phyloP scores from a whole-genome alignment of 2,329 filamentous ascomycete genomes.

The Clonostachys byssicola region DNA sequence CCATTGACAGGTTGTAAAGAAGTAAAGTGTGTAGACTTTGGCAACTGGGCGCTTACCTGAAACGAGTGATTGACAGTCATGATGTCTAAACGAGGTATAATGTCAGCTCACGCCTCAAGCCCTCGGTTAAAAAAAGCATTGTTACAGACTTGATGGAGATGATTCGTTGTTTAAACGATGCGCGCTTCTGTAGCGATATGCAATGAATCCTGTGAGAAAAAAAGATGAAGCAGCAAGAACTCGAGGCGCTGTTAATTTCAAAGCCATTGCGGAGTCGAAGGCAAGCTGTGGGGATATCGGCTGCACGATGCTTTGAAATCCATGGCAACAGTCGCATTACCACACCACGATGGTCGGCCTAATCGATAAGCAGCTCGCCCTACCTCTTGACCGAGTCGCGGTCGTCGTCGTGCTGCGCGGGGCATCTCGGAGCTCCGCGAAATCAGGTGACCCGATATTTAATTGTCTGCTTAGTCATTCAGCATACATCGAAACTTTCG shows the following conservation, averaged over 20 bases:
- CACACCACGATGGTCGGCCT: not conserved
- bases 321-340: not conserved
- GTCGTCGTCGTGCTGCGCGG: not conserved
- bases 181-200: conserved; percentile 13
- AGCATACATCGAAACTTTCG: not conserved
- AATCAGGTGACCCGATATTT: conserved; percentile 1
- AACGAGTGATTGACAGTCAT: conserved; percentile 42
- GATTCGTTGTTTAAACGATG: not conserved
- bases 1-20: conserved; percentile 11
- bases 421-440: conserved; percentile 2
- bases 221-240: conserved; percentile 19
- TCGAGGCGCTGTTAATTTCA: conserved; percentile 15
- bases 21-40: not conserved
- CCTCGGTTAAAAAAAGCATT: no score
- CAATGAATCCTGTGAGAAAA: conserved; percentile 18
- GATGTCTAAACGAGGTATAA: conserved; percentile 11
- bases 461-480: not conserved
- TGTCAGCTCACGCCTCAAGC: not conserved
- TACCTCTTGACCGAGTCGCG: not conserved
- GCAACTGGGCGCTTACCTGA: conserved; percentile 28
- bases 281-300: not conserved
- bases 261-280: conserved; percentile 14
- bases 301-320: conserved; percentile 1
- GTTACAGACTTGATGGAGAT: no score
- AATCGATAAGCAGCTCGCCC: not conserved